phyloP scores from a whole-genome alignment of 2,329 filamentous ascomycete species.

The Penicillium sp. region DNA sequence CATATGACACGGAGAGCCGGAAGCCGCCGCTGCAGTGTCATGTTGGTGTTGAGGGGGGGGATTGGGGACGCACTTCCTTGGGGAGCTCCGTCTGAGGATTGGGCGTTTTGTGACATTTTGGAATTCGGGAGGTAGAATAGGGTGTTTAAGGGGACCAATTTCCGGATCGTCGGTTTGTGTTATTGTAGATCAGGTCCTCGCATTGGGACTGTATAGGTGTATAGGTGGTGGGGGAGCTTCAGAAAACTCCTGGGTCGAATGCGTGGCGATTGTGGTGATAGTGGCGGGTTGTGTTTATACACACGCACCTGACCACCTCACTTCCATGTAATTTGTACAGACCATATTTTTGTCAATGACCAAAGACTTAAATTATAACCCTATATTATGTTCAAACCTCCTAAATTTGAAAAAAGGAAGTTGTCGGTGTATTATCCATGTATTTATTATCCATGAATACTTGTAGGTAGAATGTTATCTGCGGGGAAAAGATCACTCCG shows the following conservation, averaged over 20 bases:
- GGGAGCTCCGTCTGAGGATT: conserved; percentile 31
- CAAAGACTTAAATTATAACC: no score
- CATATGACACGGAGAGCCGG: background rate
- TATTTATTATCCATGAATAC: background rate
- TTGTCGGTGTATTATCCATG: background rate
- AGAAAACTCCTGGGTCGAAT: conserved; percentile 5
- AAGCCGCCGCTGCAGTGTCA: background rate
- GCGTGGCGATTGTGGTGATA: conserved; percentile 6
- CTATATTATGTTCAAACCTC: background rate
- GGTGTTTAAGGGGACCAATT: background rate
- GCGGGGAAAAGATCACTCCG: conserved; percentile 2
- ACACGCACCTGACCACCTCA: conserved; percentile 2
- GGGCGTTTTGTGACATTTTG: conserved; percentile 30
- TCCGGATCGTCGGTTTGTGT: background rate
- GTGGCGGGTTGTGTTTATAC: background rate
- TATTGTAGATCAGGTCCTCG: background rate
- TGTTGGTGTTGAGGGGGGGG: background rate
- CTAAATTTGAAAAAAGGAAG: background rate
- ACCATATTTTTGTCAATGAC: background rate
- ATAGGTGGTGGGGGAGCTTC: conserved; percentile 5
- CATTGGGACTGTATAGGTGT: conserved; percentile 4
- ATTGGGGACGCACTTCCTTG: conserved; percentile 27
- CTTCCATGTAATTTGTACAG: background rate
- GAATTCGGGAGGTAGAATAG: no score
- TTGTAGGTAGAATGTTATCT: background rate